These are phyloP conservation scores for Cladophialophora yegresii DNA, from an alignment of 2,329 filamentous ascomycete species.

Conservation along the genomic window DNA sequence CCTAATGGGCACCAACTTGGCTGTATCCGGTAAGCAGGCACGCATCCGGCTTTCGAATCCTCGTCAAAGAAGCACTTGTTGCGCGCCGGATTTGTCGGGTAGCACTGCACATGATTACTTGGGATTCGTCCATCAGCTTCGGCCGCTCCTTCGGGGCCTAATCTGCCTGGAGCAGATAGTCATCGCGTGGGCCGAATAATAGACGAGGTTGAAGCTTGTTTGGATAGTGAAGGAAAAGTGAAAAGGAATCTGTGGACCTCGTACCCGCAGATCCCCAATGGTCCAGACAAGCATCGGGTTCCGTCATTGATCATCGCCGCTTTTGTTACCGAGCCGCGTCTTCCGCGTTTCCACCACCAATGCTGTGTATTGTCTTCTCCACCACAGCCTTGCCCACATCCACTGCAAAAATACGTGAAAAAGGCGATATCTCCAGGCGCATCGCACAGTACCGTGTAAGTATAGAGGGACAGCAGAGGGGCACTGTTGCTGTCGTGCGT, in stretches of 20 bases:
- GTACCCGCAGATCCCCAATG: background rate
- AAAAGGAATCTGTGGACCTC: too few relatives aligned
- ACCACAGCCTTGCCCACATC: background rate
- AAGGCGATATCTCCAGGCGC: background rate
- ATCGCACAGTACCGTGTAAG: background rate
- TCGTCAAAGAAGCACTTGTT: background rate
- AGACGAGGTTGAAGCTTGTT: constrained; percentile 1
- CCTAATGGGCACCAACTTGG: background rate
- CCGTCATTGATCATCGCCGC: background rate
- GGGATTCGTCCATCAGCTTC: background rate
- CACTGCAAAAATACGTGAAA: background rate
- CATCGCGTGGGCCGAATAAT: background rate
- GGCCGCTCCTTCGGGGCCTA: background rate
- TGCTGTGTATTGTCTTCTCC: background rate
- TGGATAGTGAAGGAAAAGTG: background rate
- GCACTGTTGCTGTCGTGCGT: background rate
- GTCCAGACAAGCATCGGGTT: background rate
- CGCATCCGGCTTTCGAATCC: background rate
- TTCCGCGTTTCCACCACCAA: background rate
- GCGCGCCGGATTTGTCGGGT: background rate
- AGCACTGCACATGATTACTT: background rate
- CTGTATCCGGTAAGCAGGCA: constrained; percentile 20
- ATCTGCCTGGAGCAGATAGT: background rate
- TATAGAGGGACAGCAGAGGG: background rate
- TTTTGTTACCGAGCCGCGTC: background rate